Percentiles rank a stretch among this genome's conserved stretches.
These are phyloP conservation scores for Ceratobasidium theobromae DNA, from an alignment of 1,284 basidiomycete genomes.

Conservation along the genomic window DNA sequence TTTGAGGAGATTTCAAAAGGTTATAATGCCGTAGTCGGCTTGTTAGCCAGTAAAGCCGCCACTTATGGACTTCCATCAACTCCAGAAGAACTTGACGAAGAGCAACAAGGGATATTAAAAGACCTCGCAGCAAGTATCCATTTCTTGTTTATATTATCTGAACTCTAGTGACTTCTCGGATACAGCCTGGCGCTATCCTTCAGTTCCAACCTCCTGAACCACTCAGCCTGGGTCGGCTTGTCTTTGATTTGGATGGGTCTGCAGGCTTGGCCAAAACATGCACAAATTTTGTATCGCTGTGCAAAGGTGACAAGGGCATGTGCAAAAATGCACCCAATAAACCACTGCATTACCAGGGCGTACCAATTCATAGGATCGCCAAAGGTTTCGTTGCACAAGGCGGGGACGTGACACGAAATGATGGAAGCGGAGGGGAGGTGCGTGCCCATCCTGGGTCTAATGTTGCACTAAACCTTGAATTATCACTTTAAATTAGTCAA, in stretches of 20 bases:
- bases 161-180: conserved; percentile 2
- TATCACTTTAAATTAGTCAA: conserved; percentile 43
- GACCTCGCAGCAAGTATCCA: conserved; percentile 46
- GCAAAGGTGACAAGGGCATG: conserved; percentile 51
- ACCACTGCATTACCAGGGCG: conserved; percentile 49
- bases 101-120: conserved; percentile 48
- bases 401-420: conserved; percentile 54
- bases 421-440: conserved; percentile 56
- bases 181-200: conserved; percentile 43
- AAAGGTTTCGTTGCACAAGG: conserved; percentile 54
- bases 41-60: conserved; percentile 46
- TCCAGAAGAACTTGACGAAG: conserved; percentile 47
- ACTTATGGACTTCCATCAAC: conserved; percentile 48
- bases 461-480: not conserved
- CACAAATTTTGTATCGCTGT: conserved; percentile 52
- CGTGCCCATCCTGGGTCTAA: conserved; percentile 22
- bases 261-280: conserved; percentile 50
- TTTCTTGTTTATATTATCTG: not conserved
- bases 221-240: conserved; percentile 45
- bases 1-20: conserved; percentile 42
- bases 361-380: conserved; percentile 51
- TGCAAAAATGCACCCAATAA: conserved; percentile 54
- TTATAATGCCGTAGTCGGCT: conserved; percentile 43
- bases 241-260: conserved; percentile 47
- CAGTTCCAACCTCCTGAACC: conserved; percentile 44